Evolutionary conservation across 352 stramenopile genomes (phyloP).

Genomic region (Peronospora destructor): DNA sequence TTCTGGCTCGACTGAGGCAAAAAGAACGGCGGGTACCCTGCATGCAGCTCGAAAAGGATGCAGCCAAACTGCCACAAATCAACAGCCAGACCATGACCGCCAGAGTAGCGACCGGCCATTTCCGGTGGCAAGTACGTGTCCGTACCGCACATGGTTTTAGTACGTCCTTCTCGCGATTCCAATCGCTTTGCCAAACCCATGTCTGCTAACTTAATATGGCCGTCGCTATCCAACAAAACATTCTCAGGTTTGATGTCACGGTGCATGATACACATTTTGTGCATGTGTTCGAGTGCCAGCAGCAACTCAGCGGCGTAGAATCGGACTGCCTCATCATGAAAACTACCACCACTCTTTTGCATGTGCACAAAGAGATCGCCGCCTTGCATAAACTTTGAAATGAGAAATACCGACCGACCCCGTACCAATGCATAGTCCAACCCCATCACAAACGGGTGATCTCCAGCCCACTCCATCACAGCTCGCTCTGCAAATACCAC

Average conservation of each 20-base stretch:
- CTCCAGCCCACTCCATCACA: conserved; percentile 78
- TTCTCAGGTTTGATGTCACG: conserved; percentile 93
- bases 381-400: conserved; percentile 97
- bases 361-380: conserved; percentile 92
- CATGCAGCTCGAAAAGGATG: conserved; percentile 90
- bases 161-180: conserved; percentile 58
- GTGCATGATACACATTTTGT: conserved; percentile 90
- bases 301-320: conserved; percentile 85
- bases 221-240: conserved; percentile 81
- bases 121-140: conserved; percentile 87
- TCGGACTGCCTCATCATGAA: conserved; percentile 62
- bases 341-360: conserved; percentile 79
- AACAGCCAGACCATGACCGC: conserved; percentile 82
- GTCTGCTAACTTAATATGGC: conserved; percentile 87
- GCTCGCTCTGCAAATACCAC: conserved; percentile 79
- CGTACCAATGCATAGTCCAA: conserved; percentile 95
- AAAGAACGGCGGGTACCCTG: conserved; percentile 90
- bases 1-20: conserved; percentile 84
- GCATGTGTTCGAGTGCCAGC: conserved; percentile 82
- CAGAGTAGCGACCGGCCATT: conserved; percentile 71
- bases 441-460: conserved; percentile 95
- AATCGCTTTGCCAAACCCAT: conserved; percentile 89
- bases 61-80: conserved; percentile 93
- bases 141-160: conserved; percentile 87
- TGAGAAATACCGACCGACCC: conserved; percentile 94